Conservation (phyloP, 106 monocot genomes). For the Platanthera guangdongensis region DNA sequence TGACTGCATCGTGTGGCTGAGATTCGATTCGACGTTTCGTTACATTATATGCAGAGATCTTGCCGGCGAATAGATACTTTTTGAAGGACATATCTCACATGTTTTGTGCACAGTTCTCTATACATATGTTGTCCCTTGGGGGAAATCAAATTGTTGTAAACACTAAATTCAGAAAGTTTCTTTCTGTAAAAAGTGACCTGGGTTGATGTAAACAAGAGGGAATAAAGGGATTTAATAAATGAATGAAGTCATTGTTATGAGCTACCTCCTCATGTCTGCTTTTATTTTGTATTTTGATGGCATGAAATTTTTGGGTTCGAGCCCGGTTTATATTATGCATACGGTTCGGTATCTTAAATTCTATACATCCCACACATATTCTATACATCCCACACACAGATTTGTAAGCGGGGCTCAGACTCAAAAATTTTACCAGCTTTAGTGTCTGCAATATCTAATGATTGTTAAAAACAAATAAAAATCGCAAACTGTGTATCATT, state of each 20-base stretch:
- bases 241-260: neutral
- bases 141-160: neutral
- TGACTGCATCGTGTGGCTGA: constrained; percentile 49
- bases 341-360: too few relatives aligned
- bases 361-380: too few relatives aligned
- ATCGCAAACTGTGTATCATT: too few relatives aligned
- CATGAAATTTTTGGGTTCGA: too few relatives aligned
- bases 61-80: constrained; percentile 17
- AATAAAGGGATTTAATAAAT: neutral
- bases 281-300: too few relatives aligned
- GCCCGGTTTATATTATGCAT: too few relatives aligned
- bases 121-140: neutral
- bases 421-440: too few relatives aligned
- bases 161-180: neutral
- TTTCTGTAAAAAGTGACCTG: neutral
- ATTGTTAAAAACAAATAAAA: too few relatives aligned
- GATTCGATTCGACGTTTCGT: constrained; percentile 69
- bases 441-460: too few relatives aligned
- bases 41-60: constrained; percentile 70
- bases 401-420: too few relatives aligned
- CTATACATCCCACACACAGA: too few relatives aligned
- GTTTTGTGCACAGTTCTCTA: neutral
- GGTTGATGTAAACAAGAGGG: neutral
- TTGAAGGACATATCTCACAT: neutral
- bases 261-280: too few relatives aligned